Percentiles rank a stretch among this genome's conserved stretches.
phyloP scores from a whole-genome alignment of 148 eudicot species.

The Cornus florida region DNA sequence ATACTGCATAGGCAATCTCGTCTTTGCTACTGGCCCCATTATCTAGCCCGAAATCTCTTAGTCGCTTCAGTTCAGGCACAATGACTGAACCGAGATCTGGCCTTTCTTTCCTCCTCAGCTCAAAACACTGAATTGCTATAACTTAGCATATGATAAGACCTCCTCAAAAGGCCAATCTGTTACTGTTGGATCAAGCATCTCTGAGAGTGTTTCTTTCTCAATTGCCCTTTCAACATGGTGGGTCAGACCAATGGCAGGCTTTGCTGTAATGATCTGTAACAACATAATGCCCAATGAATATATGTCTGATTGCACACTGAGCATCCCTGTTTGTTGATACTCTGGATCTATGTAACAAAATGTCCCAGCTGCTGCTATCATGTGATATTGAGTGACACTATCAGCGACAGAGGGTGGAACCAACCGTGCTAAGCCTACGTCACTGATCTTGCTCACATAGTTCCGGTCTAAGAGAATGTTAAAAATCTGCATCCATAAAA shows the following conservation, averaged over 20 bases:
- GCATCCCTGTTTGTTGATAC: slow-evolving; percentile 77
- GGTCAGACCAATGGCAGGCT: slow-evolving; percentile 66
- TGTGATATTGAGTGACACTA: slow-evolving; percentile 50
- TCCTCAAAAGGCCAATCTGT: slow-evolving; percentile 71
- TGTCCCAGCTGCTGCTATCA: slow-evolving; percentile 88
- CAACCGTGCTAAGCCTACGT: slow-evolving; percentile 72
- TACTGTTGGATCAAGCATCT: slow-evolving; percentile 57
- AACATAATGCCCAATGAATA: slow-evolving; percentile 72
- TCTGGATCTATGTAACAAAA: slow-evolving; percentile 93
- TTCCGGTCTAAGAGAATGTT: slow-evolving; percentile 46
- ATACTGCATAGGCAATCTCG: not conserved
- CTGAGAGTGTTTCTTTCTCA: slow-evolving; percentile 35
- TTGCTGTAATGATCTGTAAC: slow-evolving; percentile 69
- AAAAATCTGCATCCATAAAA: too few species aligned
- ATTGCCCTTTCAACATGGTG: slow-evolving; percentile 56
- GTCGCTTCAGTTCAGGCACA: slow-evolving; percentile 56
- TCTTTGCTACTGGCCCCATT: slow-evolving; percentile 2
- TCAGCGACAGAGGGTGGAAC: slow-evolving; percentile 62
- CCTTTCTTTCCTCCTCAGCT: slow-evolving; percentile 72
- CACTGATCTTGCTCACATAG: slow-evolving; percentile 67
- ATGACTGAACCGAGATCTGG: slow-evolving; percentile 62
- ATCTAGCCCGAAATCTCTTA: slow-evolving; percentile 36
- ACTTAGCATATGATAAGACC: slow-evolving; percentile 45
- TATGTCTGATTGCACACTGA: slow-evolving; percentile 71
- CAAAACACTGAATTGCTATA: slow-evolving; percentile 72